A percentile compares a stretch with the other conserved stretches of the same genome.
phyloP scores from a whole-genome alignment of 2,329 filamentous ascomycete species.

The Phyllosticta ampelicida region DNA sequence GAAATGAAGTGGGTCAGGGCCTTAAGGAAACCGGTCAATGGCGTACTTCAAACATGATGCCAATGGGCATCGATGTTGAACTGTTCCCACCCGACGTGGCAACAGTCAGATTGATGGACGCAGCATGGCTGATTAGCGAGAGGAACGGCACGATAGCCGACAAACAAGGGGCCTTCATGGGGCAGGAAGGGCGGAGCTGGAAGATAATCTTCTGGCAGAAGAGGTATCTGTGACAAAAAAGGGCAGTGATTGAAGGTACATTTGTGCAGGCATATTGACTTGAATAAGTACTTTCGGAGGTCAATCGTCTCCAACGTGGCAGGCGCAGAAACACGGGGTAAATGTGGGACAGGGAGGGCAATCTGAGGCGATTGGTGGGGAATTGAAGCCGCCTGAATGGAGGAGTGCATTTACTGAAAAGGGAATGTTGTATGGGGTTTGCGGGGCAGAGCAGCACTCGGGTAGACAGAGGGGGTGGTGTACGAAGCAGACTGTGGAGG shows the following conservation, averaged over 20 bases:
- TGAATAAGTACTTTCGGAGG: background rate
- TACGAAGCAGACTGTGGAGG: background rate
- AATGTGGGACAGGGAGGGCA: background rate
- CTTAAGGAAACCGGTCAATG: background rate
- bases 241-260: background rate
- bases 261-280: background rate
- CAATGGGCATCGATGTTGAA: slow-evolving; percentile 30
- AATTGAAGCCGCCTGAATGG: background rate
- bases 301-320: background rate
- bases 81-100: slow-evolving; percentile 27
- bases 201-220: background rate
- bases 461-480: background rate
- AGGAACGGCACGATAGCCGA: background rate
- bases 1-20: background rate
- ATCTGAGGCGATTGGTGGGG: background rate
- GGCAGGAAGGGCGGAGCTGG: background rate
- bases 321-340: background rate
- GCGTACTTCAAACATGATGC: slow-evolving; percentile 33
- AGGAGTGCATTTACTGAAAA: background rate
- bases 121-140: background rate
- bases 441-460: background rate
- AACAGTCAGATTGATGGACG: slow-evolving; percentile 15
- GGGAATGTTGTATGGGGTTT: background rate
- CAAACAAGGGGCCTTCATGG: background rate
- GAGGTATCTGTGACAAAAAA: background rate